Percentiles rank a stretch among this genome's conserved stretches.
Conservation (phyloP, 768 basidiomycete genomes). For the Gloeopeniophorella convolvens region DNA sequence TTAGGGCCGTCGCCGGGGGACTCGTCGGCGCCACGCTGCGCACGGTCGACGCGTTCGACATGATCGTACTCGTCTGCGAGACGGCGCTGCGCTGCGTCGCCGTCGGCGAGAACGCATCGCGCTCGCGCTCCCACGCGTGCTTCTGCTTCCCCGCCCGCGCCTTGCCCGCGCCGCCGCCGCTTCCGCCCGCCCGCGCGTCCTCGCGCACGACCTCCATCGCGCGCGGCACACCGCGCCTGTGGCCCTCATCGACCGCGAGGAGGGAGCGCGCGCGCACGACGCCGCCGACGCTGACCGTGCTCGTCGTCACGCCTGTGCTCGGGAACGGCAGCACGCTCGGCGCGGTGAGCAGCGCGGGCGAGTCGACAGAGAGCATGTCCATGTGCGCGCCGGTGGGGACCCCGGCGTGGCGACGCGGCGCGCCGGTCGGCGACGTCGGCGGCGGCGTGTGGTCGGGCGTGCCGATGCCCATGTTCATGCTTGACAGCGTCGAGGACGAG, state of each 20-base stretch:
- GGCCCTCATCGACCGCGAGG: slow-evolving; percentile 8
- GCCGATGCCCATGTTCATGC: background rate
- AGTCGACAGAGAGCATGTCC: slow-evolving; percentile 10
- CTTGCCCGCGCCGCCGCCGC: background rate
- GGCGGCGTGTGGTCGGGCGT: background rate
- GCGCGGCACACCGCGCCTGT: slow-evolving; percentile 17
- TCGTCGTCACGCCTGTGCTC: slow-evolving; percentile 19
- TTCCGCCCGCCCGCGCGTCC: background rate
- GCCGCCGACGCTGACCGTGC: slow-evolving; percentile 18
- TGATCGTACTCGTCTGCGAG: slow-evolving; percentile 2
- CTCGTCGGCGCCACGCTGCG: background rate
- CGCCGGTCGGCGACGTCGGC: background rate
- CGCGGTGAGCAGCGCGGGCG: slow-evolving; percentile 18
- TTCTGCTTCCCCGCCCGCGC: background rate
- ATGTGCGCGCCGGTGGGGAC: background rate
- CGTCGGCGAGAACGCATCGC: background rate
- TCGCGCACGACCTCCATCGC: slow-evolving; percentile 15
- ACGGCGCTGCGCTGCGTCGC: background rate
- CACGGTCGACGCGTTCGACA: slow-evolving; percentile 6
- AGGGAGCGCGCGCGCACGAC: slow-evolving; percentile 20
- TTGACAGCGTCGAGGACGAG: slow-evolving; percentile 6
- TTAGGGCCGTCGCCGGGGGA: background rate
- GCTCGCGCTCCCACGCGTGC: background rate
- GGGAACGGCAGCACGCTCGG: slow-evolving; percentile 17
- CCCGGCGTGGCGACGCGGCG: background rate